phyloP scores from a whole-genome alignment of 805 yeast genomes.

The Spathaspora passalidarum region DNA sequence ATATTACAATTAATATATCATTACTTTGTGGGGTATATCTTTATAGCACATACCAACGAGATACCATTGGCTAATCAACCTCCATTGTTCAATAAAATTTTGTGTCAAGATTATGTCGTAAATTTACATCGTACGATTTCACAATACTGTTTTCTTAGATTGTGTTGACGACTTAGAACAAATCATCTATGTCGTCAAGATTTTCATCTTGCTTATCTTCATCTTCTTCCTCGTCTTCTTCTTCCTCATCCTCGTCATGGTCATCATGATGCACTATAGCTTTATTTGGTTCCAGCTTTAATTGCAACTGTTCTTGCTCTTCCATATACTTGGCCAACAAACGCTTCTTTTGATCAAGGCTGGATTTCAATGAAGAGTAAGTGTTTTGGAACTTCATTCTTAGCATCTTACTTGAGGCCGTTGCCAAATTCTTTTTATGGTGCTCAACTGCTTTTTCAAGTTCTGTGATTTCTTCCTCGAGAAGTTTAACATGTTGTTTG shows the following conservation, averaged over 20 bases:
- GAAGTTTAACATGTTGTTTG: slow-evolving; percentile 53
- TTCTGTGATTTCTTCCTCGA: slow-evolving; percentile 84
- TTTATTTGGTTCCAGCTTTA: slow-evolving; percentile 23
- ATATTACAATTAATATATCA: no score
- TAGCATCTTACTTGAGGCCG: slow-evolving; percentile 80
- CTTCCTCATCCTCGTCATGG: slow-evolving; percentile 30
- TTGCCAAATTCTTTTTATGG: slow-evolving; percentile 67
- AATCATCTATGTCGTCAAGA: slow-evolving; percentile 38
- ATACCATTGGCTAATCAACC: no score
- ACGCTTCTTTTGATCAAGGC: slow-evolving; percentile 74
- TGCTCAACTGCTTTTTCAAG: slow-evolving; percentile 72
- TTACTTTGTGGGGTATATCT: no score
- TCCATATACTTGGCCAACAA: slow-evolving; percentile 45
- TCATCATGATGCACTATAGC: slow-evolving; percentile 24
- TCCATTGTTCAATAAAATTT: background rate
- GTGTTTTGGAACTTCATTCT: slow-evolving; percentile 82
- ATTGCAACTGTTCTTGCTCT: slow-evolving; percentile 24
- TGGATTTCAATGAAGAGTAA: slow-evolving; percentile 72
- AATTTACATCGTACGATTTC: background rate
- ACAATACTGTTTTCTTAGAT: no score
- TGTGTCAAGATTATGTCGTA: no score
- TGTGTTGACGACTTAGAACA: no score
- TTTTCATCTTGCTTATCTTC: slow-evolving; percentile 16
- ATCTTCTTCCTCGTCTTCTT: slow-evolving; percentile 20
- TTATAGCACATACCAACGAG: no score